Conservation (phyloP, 73 alveolate genomes). For the Paramecium caudatum region DNA sequence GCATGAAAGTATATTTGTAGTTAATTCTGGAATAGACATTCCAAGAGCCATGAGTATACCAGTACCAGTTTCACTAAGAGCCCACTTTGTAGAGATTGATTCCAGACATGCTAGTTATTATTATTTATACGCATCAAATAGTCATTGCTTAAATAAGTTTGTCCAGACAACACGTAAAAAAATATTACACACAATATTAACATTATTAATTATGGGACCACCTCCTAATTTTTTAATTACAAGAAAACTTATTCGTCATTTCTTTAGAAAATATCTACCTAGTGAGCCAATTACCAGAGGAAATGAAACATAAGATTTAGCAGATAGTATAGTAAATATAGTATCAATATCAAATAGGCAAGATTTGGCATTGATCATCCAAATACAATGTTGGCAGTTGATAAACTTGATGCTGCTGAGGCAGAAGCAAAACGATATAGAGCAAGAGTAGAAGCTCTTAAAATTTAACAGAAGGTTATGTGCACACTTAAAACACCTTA, state of each 20-base stretch:
- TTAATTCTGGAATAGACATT: slow-evolving; percentile 50
- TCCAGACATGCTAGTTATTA: slow-evolving; percentile 42
- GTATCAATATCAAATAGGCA: not conserved
- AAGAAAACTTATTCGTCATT: slow-evolving; percentile 56
- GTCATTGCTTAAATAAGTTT: slow-evolving; percentile 62
- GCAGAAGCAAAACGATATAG: not conserved
- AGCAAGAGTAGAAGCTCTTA: not conserved
- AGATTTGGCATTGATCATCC: slow-evolving; percentile 57
- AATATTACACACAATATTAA: slow-evolving; percentile 51
- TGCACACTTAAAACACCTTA: slow-evolving; percentile 31
- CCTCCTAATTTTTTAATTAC: slow-evolving; percentile 65
- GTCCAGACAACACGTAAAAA: slow-evolving; percentile 58
- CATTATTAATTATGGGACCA: slow-evolving; percentile 66
- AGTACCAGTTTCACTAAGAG: slow-evolving; percentile 50
- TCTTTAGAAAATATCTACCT: slow-evolving; percentile 65
- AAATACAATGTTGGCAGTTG: not conserved
- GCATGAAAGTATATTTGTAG: slow-evolving; percentile 54
- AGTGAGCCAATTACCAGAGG: slow-evolving; percentile 21
- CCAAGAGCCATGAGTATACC: slow-evolving; percentile 67
- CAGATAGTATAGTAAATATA: not conserved
- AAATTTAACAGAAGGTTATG: slow-evolving; percentile 54
- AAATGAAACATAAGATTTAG: not conserved
- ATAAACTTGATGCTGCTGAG: slow-evolving; percentile 8
- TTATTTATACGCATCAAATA: slow-evolving; percentile 53
- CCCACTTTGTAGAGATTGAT: slow-evolving; percentile 35